Evolutionary conservation across 2,329 filamentous ascomycete genomes (phyloP), one percentile per base, ranked within the genome.

Genomic region (Fusarium begoniae): DNA sequence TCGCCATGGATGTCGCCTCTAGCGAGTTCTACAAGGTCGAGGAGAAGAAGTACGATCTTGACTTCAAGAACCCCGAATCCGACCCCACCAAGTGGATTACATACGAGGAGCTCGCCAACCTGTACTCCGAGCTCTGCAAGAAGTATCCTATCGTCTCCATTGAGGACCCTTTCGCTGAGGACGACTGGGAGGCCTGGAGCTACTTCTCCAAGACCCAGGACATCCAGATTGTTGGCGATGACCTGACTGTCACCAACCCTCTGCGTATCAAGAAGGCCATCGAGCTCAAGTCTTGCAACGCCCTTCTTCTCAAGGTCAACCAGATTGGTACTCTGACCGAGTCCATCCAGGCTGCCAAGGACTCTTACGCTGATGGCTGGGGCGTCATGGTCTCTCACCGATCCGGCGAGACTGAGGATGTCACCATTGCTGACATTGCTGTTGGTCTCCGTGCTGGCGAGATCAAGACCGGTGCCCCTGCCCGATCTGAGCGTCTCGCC

Each of bases 171-270:
- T 99, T 99, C 87, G 96, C 94, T 76, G 96, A 99, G 91, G 96
- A 98, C 82, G 96, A 99, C 90, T 99, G 96, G 96, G 96, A 98
- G 91, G 96, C 96, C 73, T 99, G 96, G 96, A 97, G 94, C 91
- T 98, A 98, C 92, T 99, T 98, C 93, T 98, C 93, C 93, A 98
- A 98, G 93, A 96, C 94, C 81, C 95, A 94, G 83, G 92, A 98
- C 86, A 95, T 97, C 90, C 96, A 99, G 90, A 95, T 99, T 83
- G 96, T 99, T 78, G 96, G 92, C 88, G 96, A 99, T 83, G 96
- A 99, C 84, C 87, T 99, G 90, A 98, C 96, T 78, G 96, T 99
- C 86, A 99, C 96, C 86, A 99, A 99, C 92, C 96, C 96, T 75
- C 87, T 94, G 81, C 96, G 96, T 86, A 99, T 99, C 91, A 98